Evolutionary conservation across 768 basidiomycete genomes (phyloP), one percentile per base, ranked within the genome.

Genomic region (Auricularia sp.): DNA sequence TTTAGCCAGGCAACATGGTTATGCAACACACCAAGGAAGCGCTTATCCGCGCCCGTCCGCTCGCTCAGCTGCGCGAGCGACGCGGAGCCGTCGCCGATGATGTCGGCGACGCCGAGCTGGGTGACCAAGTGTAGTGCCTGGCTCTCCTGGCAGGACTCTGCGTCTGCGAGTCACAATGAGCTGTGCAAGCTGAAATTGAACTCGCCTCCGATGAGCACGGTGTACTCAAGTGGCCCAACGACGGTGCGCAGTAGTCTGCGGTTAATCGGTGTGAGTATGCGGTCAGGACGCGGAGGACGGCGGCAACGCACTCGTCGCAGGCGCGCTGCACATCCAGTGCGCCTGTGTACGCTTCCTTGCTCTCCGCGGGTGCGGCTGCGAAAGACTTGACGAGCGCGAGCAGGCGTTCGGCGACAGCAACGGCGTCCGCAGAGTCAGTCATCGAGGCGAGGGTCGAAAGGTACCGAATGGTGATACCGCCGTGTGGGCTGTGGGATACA

Each of bases 81-180:
- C n/a, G 14, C 24, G 16, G 47, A 14, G n/a, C 63, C 29, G 29
- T 29, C 29, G 29, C 29, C 29, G 29, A 29, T 29, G 29, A 29
- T 29, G 29, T 29, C 29, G 29, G 29, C 29, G 29, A 29, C 29
- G 29, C 29, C 63, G 45, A 63, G 44, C n/a, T 18, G 14, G 37
- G 63, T 63, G 39, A 63, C 63, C 16, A 63, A 63, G 63, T 63
- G 36, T 7, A 63, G 63, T n/a, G 63, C 39, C 35, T 13, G n/a
- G 29, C 42, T 47, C 63, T 63, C 63, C 39, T 63, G 63, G 63
- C 63, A 63, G 24, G 63, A 63, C 45, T 44, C 63, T 63, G 29
- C 44, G 44, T 18, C 11, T 18, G 44, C 10, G 44, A 10, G 18
- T 45, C 10, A 45, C 0, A 18, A 45, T 18, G 44, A 18, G 44